These are phyloP conservation scores for Gelatoporia subvermispora DNA, from an alignment of 768 basidiomycete genomes.

Conservation along the genomic window DNA sequence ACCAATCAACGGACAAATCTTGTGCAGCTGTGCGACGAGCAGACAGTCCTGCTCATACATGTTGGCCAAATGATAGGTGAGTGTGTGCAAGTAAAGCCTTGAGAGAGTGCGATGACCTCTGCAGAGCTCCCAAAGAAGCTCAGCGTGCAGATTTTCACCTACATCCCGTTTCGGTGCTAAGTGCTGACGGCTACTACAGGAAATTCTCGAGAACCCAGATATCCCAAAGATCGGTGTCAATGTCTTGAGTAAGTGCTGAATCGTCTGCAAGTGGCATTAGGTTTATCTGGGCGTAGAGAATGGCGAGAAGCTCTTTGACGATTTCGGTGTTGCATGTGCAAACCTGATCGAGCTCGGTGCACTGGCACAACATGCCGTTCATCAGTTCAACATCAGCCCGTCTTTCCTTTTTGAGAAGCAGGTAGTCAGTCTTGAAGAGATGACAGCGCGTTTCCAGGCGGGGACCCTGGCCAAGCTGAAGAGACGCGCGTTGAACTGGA, in stretches of 20 bases:
- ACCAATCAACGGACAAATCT: constrained; percentile 36
- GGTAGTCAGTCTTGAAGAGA: constrained; percentile 38
- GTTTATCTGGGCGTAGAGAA: constrained; percentile 31
- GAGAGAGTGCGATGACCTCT: neutral
- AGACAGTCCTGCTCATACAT: constrained; percentile 43
- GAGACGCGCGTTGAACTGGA: constrained; percentile 47
- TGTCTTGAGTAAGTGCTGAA: constrained; percentile 35
- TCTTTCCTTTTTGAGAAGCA: constrained; percentile 31
- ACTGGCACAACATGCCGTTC: constrained; percentile 37
- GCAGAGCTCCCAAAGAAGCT: constrained; percentile 41
- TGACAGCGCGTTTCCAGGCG: constrained; percentile 37
- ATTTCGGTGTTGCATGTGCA: constrained; percentile 38
- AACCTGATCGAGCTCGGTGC: constrained; percentile 43
- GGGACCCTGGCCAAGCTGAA: constrained; percentile 38
- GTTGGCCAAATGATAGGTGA: constrained; percentile 43
- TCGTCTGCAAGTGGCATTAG: neutral
- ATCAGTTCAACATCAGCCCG: constrained; percentile 24
- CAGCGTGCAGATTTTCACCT: constrained; percentile 23
- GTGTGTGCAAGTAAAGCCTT: neutral
- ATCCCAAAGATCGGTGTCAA: constrained; percentile 44
- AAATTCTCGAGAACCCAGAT: constrained; percentile 36
- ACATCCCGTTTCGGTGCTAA: neutral
- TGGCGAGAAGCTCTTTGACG: constrained; percentile 42
- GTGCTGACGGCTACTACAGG: constrained; percentile 22
- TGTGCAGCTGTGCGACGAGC: constrained; percentile 41